Evolutionary conservation across 2,329 filamentous ascomycete genomes (phyloP).

Genomic region (Colletotrichum gloeosporioides): DNA sequence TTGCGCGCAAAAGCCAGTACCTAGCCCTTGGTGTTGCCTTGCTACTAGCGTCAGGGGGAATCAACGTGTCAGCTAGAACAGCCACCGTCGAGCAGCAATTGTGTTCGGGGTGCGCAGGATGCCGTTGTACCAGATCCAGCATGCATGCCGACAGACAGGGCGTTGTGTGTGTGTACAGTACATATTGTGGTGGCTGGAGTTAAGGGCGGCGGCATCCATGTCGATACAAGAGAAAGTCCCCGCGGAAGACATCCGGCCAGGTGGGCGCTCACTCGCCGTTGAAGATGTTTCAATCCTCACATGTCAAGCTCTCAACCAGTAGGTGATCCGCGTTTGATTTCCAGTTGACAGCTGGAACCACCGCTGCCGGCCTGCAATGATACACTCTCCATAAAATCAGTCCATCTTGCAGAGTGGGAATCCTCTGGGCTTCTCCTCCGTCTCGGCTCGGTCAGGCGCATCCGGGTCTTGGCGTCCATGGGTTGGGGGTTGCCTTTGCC

Average conservation of each 20-base stretch:
- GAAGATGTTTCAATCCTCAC: constrained; percentile 14
- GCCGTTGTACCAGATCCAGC: neutral
- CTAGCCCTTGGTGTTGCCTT: neutral
- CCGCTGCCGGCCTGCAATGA: neutral
- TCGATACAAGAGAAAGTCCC: constrained; percentile 2
- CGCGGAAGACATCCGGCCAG: constrained; percentile 15
- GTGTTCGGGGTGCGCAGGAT: neutral
- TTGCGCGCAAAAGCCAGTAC: neutral
- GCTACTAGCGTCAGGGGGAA: neutral
- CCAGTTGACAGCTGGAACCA: constrained; percentile 4
- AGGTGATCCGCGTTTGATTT: constrained; percentile 12
- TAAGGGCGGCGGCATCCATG: neutral
- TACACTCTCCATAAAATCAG: neutral
- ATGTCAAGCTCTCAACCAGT: constrained; percentile 1
- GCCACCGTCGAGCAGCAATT: neutral
- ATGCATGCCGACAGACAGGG: neutral
- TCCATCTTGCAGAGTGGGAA: neutral
- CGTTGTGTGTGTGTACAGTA: neutral
- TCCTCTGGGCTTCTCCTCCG: neutral
- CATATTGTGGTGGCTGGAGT: neutral
- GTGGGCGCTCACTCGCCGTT: neutral
- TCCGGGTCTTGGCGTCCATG: neutral
- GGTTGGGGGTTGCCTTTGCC: neutral
- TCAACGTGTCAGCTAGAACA: neutral
- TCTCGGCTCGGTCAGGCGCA: neutral